Base-by-base conservation (phyloP, 352 stramenopile genomes). In the Elongisporangium prolatum region DNA sequence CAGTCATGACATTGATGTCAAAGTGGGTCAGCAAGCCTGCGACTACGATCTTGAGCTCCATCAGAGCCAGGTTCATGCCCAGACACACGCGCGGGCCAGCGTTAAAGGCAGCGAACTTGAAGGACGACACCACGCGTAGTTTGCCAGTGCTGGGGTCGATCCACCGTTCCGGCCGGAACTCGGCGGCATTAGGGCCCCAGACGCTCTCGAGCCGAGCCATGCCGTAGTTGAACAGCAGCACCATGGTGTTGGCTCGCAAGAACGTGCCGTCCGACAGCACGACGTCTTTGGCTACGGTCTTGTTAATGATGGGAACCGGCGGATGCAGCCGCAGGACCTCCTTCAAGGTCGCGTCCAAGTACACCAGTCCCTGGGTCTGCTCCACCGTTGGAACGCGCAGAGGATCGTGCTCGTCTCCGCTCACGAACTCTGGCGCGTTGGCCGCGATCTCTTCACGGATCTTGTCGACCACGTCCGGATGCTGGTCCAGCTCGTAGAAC, bases 261-360 rank as follows among this genome's bases (percentile, higher is more conserved):
- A 57, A 50, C 21, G 69, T 76, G 21, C 69, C 69, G 51, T 81
- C 69, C 13, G 68, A 68, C 16, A 79, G 56, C 52, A 72, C 59
- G 14, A 65, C 65, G 50, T 77, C 73, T 2, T 52, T 13, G 82
- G 52, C 4, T 71, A 56, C 21, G 4, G 79, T 60, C 57, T 88
- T 88, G 16, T 66, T 65, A 20, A 86, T 86, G 17, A 76, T 67
- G 3, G 85, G 84, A 10, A 88, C 67, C 14, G 75, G 50, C 20
- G 84, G 85, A 55, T 87, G 83, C 37, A 95, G 57, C 0, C 85
- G 71, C 53, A 93, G 51, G n/a, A 73, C 85, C 56, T 94, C 84
- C 8, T 64, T 67, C 24, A 91, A 50, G 7, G 80, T 72, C 5
- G 79, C 84, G 28, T 85, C 70, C 13, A 90, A 53, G 52, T 88